Evolutionary conservation across 1,284 basidiomycete genomes (phyloP), one percentile per base, ranked within the genome.

Genomic region (Naganishia sp.): DNA sequence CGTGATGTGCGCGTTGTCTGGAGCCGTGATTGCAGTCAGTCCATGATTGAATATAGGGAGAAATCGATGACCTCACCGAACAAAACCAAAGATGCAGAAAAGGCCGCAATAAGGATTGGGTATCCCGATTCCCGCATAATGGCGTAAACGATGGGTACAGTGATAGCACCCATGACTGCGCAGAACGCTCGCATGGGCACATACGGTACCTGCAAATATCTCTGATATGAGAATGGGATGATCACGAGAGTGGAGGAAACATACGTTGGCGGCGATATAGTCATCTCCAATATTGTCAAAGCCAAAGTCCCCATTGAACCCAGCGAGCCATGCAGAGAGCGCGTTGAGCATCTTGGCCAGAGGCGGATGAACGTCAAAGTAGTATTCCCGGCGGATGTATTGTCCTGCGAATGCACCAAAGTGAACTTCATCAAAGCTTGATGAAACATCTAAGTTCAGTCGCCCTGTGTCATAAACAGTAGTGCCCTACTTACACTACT

Each of bases 71-170:
- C 79, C 87, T 65, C 72, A 94, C 94, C 94, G 71, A 98, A 91
- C 4, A 95, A 81, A 70, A 99, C 80, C 23, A 99, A 82, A 58
- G 81, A 80, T 1, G 95, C 92, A 52, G 92, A 94, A 75, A 98
- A 92, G 0, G 90, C 87, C 4, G 91, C 87, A 66, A 97, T 88
- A 53, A 91, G 82, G 13, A 92, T 89, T 1, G 94, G 93, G 77
- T 95, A 95, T 7, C 96, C 96, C 67, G 90, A 90, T 82, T 98
- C 92, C 78, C 96, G 90, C 96, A 99, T 98, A 78, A 94, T 98
- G 18, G 86, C 88, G 76, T 94, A 99, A 2, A 99, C 88, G 69
- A 99, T 82, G 0, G 94, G 91, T 11, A 97, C 82, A 0, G 94
- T 96, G 23, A 96, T 80, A 78, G 89, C 89, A 56, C 93, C 93